Evolutionary conservation across 768 basidiomycete genomes (phyloP), one percentile per base, ranked within the genome.

Genomic region (Boletales sp.): DNA sequence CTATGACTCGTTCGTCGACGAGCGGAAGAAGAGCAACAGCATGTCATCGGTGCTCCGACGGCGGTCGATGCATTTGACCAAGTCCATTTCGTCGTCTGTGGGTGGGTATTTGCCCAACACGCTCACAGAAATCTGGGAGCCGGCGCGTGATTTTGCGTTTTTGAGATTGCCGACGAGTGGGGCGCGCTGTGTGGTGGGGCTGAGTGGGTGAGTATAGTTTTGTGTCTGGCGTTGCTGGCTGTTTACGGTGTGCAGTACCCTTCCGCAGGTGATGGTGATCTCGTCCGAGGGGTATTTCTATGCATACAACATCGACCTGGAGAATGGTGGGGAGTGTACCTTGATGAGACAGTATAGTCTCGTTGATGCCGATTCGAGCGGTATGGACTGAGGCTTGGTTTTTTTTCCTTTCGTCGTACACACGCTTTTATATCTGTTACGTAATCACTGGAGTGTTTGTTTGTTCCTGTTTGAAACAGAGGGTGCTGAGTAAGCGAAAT

Each of bases 221-320:
- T 15, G 8, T 35, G 15, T 18, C 5, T 12, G 4, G 30, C 17
- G 15, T 17, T 18, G 48, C 39, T 25, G 8, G 12, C 25, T 19
- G 41, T 15, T 41, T 25, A 45, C 30, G 9, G 21, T 25, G 25
- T 28, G 14, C 62, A 94, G 91, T 15, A 93, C 92, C 8, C 88
- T 90, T 71, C 94, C 95, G 0, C 95, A 99, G 53, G 87, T 97
- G 11, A 95, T 96, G 91, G 94, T 99, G 19, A 82, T 98, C 49
- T 94, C 93, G 0, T 89, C 90, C 0, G 94, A 97, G 50, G 95
- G 95, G 2, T 89, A 92, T 59, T 95, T 96, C 67, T 97, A 99
- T 64, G 83, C 87, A 14, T 98, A 98, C 68, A 90, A 80, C 59
- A 95, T 99, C 62, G 95, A 99, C 70, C 71, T 98, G 53, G 95